Evolutionary conservation across 306 rosid genomes (phyloP), one percentile per base, ranked within the genome.

Genomic region (Fagus sylvatica): DNA sequence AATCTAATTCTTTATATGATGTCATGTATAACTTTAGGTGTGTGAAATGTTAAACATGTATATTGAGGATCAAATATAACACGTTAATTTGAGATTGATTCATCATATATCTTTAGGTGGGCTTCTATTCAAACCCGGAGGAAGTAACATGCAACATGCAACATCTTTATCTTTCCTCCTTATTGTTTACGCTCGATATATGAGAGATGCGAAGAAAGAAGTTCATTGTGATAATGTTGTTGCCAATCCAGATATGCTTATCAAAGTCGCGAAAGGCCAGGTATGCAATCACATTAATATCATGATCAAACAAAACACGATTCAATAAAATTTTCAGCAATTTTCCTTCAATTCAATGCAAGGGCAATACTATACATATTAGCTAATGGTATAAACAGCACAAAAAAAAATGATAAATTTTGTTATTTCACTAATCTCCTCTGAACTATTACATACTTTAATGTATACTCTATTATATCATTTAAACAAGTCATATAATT

Each of bases 151-250:
- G 13, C 93, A 87, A 34, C 82, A 83, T 69, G 36, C 64, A 43
- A 83, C 88, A 28, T 7, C 89, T 4, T 0, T 69, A 0, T 83
- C 91, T 30, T 89, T 85, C 80, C 81, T 89, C 2, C 71, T 79
- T 3, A 0, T 85, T 39, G 93, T 85, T 12, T 89, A 87, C 69
- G 82, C 85, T n/a, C 82, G 68, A 0, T 42, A 69, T 42, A 55
- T 83, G 81, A 15, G 61, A 16, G 51, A 2, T 41, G 71, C 73
- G 0, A 73, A 77, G 0, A 85, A 60, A 76, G 34, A 6, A 41
- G 61, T 81, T 4, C 3, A 1, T 0, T 89, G 93, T 69, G 87
- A 71, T 3, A 22, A 40, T 46, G 55, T 60, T 46, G 40, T 34
- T 55, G 79, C 59, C 7, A 2, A 19, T 46, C 80, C 87, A 4